Conservation (phyloP, 176 grass and related monocot genomes). For the Oropetium thomaeum region DNA sequence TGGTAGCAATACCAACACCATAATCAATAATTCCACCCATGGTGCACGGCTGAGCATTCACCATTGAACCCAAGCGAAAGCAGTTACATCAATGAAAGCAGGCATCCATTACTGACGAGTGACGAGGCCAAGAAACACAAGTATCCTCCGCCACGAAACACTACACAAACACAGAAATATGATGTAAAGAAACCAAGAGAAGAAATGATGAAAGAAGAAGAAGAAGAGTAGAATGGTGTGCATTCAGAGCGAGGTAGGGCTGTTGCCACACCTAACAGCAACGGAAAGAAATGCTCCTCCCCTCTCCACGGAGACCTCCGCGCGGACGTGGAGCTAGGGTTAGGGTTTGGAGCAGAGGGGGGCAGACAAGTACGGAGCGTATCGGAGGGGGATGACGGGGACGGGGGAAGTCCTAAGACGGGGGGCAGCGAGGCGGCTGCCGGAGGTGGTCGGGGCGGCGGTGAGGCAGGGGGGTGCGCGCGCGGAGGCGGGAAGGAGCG, state of each 20-base stretch:
- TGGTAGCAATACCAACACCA: constrained; percentile 51
- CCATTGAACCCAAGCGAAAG: constrained; percentile 21
- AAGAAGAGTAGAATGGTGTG: neutral
- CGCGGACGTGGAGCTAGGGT: constrained; percentile 42
- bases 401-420: neutral
- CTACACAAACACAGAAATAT: neutral
- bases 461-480: neutral
- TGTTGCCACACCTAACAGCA: too few relatives aligned
- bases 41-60: constrained; percentile 51
- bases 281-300: too few relatives aligned
- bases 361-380: neutral
- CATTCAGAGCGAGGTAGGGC: too few relatives aligned
- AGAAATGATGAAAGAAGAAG: neutral
- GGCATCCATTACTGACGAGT: neutral
- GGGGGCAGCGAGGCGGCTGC: neutral
- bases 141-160: neutral
- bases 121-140: neutral
- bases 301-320: neutral
- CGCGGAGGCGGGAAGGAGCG: constrained; percentile 29
- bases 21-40: constrained; percentile 81
- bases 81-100: constrained; percentile 2
- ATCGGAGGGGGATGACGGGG: neutral
- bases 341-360: constrained; percentile 47
- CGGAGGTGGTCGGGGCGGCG: constrained; percentile 18
- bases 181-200: neutral